phyloP scores from a whole-genome alignment of 176 grass and related monocot genomes.

The Thinopyrum elongatum region DNA sequence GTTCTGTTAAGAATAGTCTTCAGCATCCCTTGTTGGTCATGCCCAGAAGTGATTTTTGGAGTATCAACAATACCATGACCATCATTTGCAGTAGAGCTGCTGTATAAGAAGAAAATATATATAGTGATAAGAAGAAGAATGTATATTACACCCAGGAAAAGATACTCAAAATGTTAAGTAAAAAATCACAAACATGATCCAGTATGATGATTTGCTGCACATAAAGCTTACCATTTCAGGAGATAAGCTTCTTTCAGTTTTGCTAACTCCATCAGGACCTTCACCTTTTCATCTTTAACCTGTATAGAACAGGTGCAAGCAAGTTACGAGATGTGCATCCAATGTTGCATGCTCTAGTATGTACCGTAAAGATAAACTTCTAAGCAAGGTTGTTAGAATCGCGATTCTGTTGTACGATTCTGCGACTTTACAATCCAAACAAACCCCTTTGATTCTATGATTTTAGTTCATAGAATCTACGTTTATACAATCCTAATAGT shows the following conservation, averaged over 20 bases:
- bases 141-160: background rate
- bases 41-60: slow-evolving; percentile 34
- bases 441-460: no score
- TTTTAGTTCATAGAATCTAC: no score
- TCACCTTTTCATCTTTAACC: slow-evolving; percentile 94
- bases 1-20: slow-evolving; percentile 78
- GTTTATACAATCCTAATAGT: no score
- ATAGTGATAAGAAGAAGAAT: slow-evolving; percentile 22
- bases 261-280: slow-evolving; percentile 81
- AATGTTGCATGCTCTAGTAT: slow-evolving; percentile 6
- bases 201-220: slow-evolving; percentile 19
- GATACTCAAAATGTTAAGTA: background rate
- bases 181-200: background rate
- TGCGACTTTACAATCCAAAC: no score
- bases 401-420: no score
- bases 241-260: slow-evolving; percentile 80
- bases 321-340: slow-evolving; percentile 5
- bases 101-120: slow-evolving; percentile 29
- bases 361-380: background rate
- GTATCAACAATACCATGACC: slow-evolving; percentile 30
- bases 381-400: no score
- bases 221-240: slow-evolving; percentile 61
- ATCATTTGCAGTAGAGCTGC: slow-evolving; percentile 23
- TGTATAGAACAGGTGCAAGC: slow-evolving; percentile 38
- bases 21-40: slow-evolving; percentile 77